Conservation (phyloP, 768 basidiomycete genomes). For the Lactarius sp. region DNA sequence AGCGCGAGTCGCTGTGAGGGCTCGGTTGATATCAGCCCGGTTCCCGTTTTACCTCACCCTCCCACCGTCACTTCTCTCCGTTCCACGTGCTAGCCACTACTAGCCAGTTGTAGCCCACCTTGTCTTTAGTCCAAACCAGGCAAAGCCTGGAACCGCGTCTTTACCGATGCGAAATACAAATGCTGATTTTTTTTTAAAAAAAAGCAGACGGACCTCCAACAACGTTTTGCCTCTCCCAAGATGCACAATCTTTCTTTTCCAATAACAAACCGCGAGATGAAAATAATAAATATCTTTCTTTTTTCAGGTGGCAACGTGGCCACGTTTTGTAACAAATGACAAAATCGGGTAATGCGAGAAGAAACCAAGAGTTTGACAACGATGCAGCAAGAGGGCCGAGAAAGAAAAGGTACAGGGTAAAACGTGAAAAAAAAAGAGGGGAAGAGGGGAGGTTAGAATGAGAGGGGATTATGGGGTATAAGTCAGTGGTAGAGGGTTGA, state of each 20-base stretch:
- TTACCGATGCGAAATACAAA: too few species aligned
- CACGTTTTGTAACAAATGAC: neutral
- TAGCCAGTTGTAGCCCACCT: too few species aligned
- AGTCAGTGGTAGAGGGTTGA: neutral
- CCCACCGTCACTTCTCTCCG: too few species aligned
- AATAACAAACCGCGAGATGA: neutral
- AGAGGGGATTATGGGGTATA: conserved; percentile 7
- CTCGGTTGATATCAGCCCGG: too few species aligned
- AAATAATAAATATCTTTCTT: neutral
- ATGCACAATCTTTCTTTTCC: neutral
- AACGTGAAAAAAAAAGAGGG: neutral
- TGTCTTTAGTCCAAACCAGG: too few species aligned
- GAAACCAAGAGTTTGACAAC: neutral
- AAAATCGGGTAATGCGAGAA: neutral
- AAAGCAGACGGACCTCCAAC: neutral
- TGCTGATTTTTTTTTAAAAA: too few species aligned
- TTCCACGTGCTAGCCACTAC: too few species aligned
- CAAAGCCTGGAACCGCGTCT: too few species aligned
- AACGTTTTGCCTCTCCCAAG: too few species aligned
- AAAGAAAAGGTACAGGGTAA: neutral
- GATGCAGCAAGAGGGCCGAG: neutral
- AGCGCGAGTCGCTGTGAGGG: too few species aligned
- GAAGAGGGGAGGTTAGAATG: neutral
- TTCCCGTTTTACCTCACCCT: too few species aligned
- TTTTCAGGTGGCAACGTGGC: neutral